Base-by-base conservation (phyloP, 163 green algal species). In the Chloromonas sp. region DNA sequence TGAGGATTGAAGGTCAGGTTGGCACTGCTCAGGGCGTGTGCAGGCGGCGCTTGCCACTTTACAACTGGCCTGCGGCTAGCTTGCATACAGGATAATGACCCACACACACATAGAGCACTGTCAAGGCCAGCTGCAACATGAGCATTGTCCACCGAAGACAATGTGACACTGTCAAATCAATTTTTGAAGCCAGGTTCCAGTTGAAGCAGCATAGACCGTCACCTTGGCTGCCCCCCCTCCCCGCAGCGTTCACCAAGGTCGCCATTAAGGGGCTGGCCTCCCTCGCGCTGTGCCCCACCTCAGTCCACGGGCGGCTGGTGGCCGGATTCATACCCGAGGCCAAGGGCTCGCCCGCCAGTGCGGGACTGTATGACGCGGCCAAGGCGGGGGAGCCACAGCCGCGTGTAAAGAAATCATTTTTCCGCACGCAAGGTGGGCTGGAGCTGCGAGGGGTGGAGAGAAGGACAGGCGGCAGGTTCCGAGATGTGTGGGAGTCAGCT, bases 401-500 rank as follows among this genome's bases (percentile, higher is more conserved):
- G 15, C n/a, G 94, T 14, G 91, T 92, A 8, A 88, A 93, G 2
- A 93, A 94, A 82, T 94, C 87, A 88, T 98, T 98, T 90, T 98
- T 96, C 92, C 87, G 93, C 1, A 86, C 86, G 1, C 88, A 89
- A 81, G 90, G 93, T 95, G 84, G 1, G 87, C 58, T 60, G 3
- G 83, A 2, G 36, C 14, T 71, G 74, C 14, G 60, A 14, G 60
- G 13, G 59, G 8, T 59, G 60, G 2, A 60, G 58, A 1, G 60
- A 58, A 36, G 60, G 80, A 78, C 60, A 14, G 11, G 15, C 15
- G 60, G 2, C 60, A 36, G n/a, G 62, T 62, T 79, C 3, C 60
- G 3, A 79, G 13, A 3, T 84, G 62, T 58, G 2, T 2, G 8
- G 3, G 78, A 14, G 78, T 3, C 36, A 70, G 57, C 78, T 82